Base-by-base conservation (phyloP, 345 rosid species). In the Psidium friedrichsthalianum region DNA sequence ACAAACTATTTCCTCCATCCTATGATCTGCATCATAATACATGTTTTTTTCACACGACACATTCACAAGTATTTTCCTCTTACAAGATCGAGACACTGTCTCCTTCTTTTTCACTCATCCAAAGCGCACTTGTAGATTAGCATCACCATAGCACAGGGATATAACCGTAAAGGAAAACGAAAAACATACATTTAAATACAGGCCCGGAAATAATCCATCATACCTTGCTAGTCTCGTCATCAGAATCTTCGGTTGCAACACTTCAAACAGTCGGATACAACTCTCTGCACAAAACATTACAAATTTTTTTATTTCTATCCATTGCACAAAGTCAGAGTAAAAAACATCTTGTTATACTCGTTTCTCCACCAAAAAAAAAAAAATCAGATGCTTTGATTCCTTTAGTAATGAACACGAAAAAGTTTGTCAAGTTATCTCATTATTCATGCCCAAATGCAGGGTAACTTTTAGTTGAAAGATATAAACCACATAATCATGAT, bases 191-290 rank as follows among this genome's bases (percentile, higher is more conserved):
- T 53, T 53, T 42, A 85, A 61, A 36, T 25, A 42, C 61, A 56
- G 58, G n/a, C 56, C 52, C 53, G 82, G 0, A 36, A 32, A 2
- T 16, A 9, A 55, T 81, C 76, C 82, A 69, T 36, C 84, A 83
- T 89, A 95, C 99, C 99, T 97, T 96, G 89, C 94, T 95, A 83
- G 87, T 91, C 80, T 98, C 93, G 87, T 97, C 98, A 87, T 97
- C 98, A 22, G 96, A 92, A 85, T 96, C 99, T 92, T 97, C 99
- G 6, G 98, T 93, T 93, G 90, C 99, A 97, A 88, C 99, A 96
- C 84, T 94, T 96, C 91, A 94, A 87, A 92, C 99, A 97, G 87
- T 96, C 99, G 85, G 98, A 95, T 74, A 97, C 92, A 89, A 97
- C 88, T 88, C n/a, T 95, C 98, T 97, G 98, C 93, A 90, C 76